Conservation (phyloP, 2,329 filamentous ascomycete genomes). For the Alternaria longipes region DNA sequence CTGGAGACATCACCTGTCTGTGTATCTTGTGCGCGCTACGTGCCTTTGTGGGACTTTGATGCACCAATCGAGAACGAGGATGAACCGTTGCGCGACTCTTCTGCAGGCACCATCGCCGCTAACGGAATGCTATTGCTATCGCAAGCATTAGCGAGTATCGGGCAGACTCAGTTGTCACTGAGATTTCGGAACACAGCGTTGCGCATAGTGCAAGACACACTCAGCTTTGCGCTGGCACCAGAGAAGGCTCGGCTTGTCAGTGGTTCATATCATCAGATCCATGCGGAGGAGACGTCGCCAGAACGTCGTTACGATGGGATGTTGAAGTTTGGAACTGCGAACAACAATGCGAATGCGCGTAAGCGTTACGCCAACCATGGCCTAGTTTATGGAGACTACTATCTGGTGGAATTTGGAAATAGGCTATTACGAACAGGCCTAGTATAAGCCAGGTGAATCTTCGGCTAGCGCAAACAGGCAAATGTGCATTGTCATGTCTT, state of each 20-base stretch:
- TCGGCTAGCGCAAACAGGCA: background rate
- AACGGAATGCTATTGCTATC: slow-evolving; percentile 48
- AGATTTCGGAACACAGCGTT: slow-evolving; percentile 25
- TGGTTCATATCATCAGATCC: slow-evolving; percentile 25
- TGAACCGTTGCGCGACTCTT: slow-evolving; percentile 52
- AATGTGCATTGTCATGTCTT: background rate
- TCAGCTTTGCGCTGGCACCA: slow-evolving; percentile 37
- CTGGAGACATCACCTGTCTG: slow-evolving; percentile 40
- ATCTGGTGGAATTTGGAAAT: slow-evolving; percentile 56
- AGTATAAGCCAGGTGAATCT: background rate
- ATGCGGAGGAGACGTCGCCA: slow-evolving; percentile 28
- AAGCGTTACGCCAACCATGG: slow-evolving; percentile 56
- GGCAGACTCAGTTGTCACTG: slow-evolving; percentile 43
- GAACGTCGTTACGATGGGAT: slow-evolving; percentile 52
- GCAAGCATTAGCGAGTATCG: slow-evolving; percentile 35
- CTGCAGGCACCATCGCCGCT: slow-evolving; percentile 52
- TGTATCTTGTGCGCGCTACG: slow-evolving; percentile 28
- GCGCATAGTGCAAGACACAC: slow-evolving; percentile 27
- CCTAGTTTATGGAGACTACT: slow-evolving; percentile 59
- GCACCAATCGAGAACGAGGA: slow-evolving; percentile 49
- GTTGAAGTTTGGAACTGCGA: slow-evolving; percentile 56
- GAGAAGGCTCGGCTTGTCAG: slow-evolving; percentile 29
- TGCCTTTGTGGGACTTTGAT: slow-evolving; percentile 61
- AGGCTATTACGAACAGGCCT: slow-evolving; percentile 45
- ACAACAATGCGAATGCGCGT: slow-evolving; percentile 55